phyloP scores from a whole-genome alignment of 192 early-diverging fungal genomes.

The Coemansia sp. region DNA sequence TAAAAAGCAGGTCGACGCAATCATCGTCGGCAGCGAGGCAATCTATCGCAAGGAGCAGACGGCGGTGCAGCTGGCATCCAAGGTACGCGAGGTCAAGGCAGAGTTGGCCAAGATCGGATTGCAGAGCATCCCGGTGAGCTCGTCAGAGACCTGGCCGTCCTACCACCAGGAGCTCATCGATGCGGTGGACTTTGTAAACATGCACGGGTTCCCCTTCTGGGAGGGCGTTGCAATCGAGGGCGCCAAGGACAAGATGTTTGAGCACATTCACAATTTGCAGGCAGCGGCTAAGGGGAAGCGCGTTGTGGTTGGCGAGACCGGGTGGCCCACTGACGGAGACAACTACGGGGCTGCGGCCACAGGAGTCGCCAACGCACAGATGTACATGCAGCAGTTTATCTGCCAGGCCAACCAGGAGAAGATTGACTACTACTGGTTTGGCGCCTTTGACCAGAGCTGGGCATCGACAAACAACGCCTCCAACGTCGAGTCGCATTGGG shows the following conservation, averaged over 20 bases:
- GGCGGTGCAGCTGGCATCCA: constrained; percentile 27
- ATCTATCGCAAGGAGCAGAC: constrained; percentile 52
- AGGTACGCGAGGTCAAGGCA: constrained; percentile 45
- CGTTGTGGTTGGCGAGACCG: constrained; percentile 57
- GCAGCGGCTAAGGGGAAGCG: constrained; percentile 47
- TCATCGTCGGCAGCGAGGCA: constrained; percentile 58
- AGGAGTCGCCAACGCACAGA: constrained; percentile 50
- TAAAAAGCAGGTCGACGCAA: constrained; percentile 46
- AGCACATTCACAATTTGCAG: constrained; percentile 44
- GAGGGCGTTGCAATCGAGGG: constrained; percentile 37
- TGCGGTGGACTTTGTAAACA: constrained; percentile 54
- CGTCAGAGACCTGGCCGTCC: constrained; percentile 32
- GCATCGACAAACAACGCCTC: constrained; percentile 46
- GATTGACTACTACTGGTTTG: constrained; percentile 58
- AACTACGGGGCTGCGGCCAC: constrained; percentile 49
- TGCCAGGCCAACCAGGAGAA: constrained; percentile 52
- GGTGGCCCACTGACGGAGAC: constrained; percentile 55
- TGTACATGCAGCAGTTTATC: constrained; percentile 53
- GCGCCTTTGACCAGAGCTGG: constrained; percentile 61
- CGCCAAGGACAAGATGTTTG: constrained; percentile 52
- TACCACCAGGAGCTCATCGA: constrained; percentile 46
- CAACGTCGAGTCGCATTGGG: constrained; percentile 42
- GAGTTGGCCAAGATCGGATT: constrained; percentile 31
- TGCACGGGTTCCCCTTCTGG: constrained; percentile 64
- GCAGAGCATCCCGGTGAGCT: constrained; percentile 25